Percentiles rank a stretch among this genome's conserved stretches.
Evolutionary conservation across 495 filamentous ascomycete genomes (phyloP).

Genomic region (Xylaria acuta): DNA sequence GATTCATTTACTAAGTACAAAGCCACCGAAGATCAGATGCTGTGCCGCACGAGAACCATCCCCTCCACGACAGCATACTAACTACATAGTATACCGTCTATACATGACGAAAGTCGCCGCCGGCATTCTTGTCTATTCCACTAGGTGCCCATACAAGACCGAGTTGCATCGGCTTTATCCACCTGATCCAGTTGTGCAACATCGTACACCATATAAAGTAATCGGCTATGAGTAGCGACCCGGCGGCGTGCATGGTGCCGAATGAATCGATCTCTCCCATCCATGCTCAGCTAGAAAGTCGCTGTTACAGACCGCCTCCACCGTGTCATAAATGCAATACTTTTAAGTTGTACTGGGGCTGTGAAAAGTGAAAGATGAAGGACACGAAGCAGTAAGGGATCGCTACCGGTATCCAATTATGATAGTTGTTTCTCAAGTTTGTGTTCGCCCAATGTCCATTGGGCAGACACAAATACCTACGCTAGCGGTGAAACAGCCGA

Average conservation of each 20-base stretch:
- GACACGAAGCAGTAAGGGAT: not conserved
- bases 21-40: not conserved
- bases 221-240: not conserved
- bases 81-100: no score
- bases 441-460: slow-evolving; percentile 1
- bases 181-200: not conserved
- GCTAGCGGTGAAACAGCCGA: slow-evolving; percentile 4
- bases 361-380: not conserved
- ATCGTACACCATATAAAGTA: not conserved
- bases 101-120: not conserved
- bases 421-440: not conserved
- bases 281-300: not conserved
- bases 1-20: not conserved
- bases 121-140: not conserved
- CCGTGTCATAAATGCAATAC: not conserved
- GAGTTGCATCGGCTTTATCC: not conserved
- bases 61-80: no score
- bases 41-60: not conserved
- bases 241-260: not conserved
- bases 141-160: not conserved
- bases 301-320: not conserved
- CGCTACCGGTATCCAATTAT: not conserved
- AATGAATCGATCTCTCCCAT: not conserved
- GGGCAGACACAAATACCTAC: not conserved
- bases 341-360: not conserved